Evolutionary conservation across 176 grass and related monocot genomes (phyloP).

Genomic region (Dendrocalamus sinicus): DNA sequence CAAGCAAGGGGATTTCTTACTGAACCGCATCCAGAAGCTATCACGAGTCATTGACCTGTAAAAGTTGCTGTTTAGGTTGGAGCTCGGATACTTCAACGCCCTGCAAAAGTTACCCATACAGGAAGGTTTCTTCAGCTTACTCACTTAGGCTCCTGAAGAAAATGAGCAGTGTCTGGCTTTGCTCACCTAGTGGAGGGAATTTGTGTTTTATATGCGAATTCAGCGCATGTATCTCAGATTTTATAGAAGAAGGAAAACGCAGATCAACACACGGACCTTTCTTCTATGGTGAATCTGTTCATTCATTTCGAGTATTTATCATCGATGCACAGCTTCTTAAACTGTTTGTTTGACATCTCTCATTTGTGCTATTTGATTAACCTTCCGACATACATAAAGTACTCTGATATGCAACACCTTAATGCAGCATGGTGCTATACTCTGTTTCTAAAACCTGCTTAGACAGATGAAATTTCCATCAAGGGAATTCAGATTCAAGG

Average conservation of each 20-base stretch:
- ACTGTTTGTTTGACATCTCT: neutral
- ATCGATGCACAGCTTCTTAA: neutral
- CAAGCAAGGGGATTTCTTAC: conserved; percentile 97
- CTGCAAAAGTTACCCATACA: neutral
- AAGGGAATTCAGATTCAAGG: neutral
- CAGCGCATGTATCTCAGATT: neutral
- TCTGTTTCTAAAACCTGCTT: neutral
- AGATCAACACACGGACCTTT: neutral
- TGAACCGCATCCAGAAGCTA: conserved; percentile 96
- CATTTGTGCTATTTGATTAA: neutral
- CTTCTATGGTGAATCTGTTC: neutral
- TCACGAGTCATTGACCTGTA: conserved; percentile 95
- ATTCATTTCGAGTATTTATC: neutral
- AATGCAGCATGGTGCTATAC: neutral
- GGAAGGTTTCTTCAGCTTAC: neutral
- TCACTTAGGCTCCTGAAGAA: neutral
- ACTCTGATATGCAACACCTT: neutral
- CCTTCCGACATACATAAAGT: neutral
- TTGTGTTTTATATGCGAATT: neutral
- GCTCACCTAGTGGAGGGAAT: neutral
- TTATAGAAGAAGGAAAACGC: neutral
- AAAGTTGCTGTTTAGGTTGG: neutral
- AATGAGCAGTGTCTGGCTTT: neutral
- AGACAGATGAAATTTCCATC: neutral
- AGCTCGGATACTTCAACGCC: neutral